Base-by-base conservation (phyloP, 306 rosid species). In the Luffa aegyptiaca region DNA sequence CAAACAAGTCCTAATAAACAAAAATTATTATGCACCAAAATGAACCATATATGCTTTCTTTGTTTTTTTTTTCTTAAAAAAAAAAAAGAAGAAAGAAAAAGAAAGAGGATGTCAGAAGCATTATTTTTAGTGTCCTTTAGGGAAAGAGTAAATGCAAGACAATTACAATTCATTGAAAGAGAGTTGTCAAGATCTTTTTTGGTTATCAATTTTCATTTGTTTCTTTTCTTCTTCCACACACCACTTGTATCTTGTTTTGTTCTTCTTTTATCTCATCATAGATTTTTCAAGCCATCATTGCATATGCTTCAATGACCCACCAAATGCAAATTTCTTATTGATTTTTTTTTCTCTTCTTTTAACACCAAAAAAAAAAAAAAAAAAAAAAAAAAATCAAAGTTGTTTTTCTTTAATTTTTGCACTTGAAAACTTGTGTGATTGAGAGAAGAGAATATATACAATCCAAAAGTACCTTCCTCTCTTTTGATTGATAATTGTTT, bases 111-210 rank as follows among this genome's bases (percentile, higher is more conserved):
- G 74, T 68, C 74, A 68, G 74, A 7, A 1, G 74, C 74, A 68
- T 68, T 68, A 68, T 68, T 68, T 68, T 68, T 17, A 39, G 33
- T 68, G 74, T 68, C 74, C 74, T 68, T 68, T 68, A 39, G 74
- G n/a, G 10, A 13, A 37, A 68, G 31, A 63, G 70, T 35, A 68
- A 68, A 17, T 68, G 48, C 33, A 68, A 35, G 74, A 68, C 74
- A 68, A 68, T 68, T 68, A 68, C 74, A 68, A 39, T 42, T 68
- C 74, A 68, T 16, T 37, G 74, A 68, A 39, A 68, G 74, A 41
- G 74, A 68, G 74, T 68, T 68, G 26, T 68, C 74, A 39, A 68
- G 0, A 63, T 63, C 10, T 63, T 63, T 62, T 62, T 62, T 33
- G 68, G 41, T 62, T 62, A 62, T 31, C 42, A 63, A 63, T 33